Base-by-base conservation (phyloP, 345 rosid genomes). In the Aquilaria malaccensis region DNA sequence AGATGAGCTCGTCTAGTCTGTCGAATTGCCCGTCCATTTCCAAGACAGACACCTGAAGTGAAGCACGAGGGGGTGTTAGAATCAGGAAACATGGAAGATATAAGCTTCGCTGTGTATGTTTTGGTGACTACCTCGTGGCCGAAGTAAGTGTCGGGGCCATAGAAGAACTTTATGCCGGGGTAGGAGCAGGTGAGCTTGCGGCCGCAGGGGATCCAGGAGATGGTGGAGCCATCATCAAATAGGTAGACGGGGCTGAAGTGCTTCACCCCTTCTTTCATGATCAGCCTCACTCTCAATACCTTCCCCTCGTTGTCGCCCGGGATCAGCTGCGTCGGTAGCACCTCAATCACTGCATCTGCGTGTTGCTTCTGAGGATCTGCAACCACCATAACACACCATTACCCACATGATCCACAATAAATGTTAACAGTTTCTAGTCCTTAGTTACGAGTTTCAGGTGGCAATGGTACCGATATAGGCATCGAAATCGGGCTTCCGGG, bases 11-110 rank as follows among this genome's bases (percentile, higher is more conserved):
- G 63, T 94, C 99, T 73, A 89, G 72, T 79, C 99, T 87, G 70
- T 94, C 97, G 29, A 94, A 89, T 61, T 85, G 87, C 22, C 99
- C 99, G 62, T 94, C 97, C 99, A 94, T 93, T 76, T 94, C 99
- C 80, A 94, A 29, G 64, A 86, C 77, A 2, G 99, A 89, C 29
- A 94, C 99, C 98, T 93, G 56, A 33, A n/a, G 31, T 15, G 1
- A 50, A 46, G 37, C 0, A 43, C 53, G 33, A 47, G 11, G 56
- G 22, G 37, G 55, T 53, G 13, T 48, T 63, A 47, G 6, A 50
- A 53, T 56, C 22, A 65, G 22, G 22, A 22, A 53, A 46, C 45
- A 55, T 10, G 9, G 11, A 9, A 22, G 13, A 31, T 3, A 54
- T 2, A 1, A 60, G 13, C 31, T 45, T 50, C 11, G 56, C 3